Conservation (phyloP, 805 yeast genomes). For the Wickerhamiella sorbophila region DNA sequence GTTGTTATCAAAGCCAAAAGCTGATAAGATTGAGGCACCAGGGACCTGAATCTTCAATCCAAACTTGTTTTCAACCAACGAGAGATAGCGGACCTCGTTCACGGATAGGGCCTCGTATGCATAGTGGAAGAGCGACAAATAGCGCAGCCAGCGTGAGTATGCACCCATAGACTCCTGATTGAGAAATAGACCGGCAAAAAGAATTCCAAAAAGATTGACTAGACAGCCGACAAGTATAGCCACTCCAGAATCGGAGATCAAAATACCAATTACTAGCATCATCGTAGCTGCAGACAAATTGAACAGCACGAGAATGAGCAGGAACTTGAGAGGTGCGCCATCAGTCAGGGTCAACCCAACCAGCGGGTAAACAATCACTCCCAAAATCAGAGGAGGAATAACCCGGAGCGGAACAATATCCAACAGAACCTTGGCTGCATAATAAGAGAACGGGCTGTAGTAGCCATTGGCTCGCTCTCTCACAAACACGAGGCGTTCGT, state of each 20-base stretch:
- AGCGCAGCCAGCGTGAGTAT: constrained; percentile 49
- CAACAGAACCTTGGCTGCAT: constrained; percentile 69
- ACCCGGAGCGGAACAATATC: constrained; percentile 87
- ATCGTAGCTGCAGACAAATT: constrained; percentile 78
- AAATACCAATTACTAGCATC: constrained; percentile 73
- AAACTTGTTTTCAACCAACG: constrained; percentile 73
- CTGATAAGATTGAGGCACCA: constrained; percentile 89
- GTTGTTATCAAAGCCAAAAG: constrained; percentile 83
- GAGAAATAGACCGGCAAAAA: constrained; percentile 88
- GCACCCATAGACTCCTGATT: constrained; percentile 55
- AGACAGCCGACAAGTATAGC: constrained; percentile 82
- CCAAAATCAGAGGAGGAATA: constrained; percentile 76
- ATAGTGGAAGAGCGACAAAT: constrained; percentile 82
- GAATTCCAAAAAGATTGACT: constrained; percentile 64
- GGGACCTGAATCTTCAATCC: constrained; percentile 94
- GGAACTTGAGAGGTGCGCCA: constrained; percentile 55
- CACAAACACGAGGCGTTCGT: constrained; percentile 77
- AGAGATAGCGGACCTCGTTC: constrained; percentile 80
- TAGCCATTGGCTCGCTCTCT: constrained; percentile 92
- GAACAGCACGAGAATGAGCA: constrained; percentile 60
- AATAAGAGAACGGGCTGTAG: constrained; percentile 77
- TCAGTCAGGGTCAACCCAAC: constrained; percentile 75
- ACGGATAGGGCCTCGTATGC: constrained; percentile 88
- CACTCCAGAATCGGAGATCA: constrained; percentile 79
- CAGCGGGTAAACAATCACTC: constrained; percentile 74